Base-by-base conservation (phyloP, 768 basidiomycete species). In the Nidularia pulvinata region DNA sequence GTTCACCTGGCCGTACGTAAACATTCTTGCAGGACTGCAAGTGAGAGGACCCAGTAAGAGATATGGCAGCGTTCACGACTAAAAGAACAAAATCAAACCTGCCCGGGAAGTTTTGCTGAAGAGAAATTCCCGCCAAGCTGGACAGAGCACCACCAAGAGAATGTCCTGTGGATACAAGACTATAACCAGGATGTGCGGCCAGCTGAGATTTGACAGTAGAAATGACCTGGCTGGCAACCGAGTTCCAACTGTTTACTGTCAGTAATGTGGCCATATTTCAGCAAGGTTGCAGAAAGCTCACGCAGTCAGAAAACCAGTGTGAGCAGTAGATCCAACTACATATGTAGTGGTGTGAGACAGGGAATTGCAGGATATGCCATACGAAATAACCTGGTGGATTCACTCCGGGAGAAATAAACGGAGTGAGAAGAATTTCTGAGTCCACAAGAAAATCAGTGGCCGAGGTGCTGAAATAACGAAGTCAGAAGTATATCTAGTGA, bases 251-350 rank as follows among this genome's bases (percentile, higher is more conserved):
- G 45, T 11, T n/a, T 47, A 46, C 13, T 25, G 33, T 42, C n/a
- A n/a, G n/a, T 47, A 43, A 37, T 16, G 10, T 33, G 33, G 7
- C 10, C 7, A 45, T 5, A 50, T 14, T 57, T 48, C 32, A n/a
- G 16, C 39, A n/a, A 45, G 25, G 33, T 7, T 9, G 37, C 37
- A 39, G n/a, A n/a, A n/a, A 16, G 54, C 59, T 25, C 53, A 70
- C 53, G 68, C 69, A 1, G 65, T 53, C 19, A 76, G 65, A 57
- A 78, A 77, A n/a, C 76, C 77, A 7, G 50, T 54, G 39, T 78
- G 77, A 19, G 74, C 73, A 11, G 50, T 52, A 19, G 64, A 53
- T 10, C 56, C 65, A 36, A 35, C 64, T 65, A 49, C 19, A 46
- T n/a, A n/a, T n/a, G 7, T 7, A 9, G 22, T 11, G 10, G 10